Evolutionary conservation across 2,329 filamentous ascomycete genomes (phyloP).

Genomic region (Emericellopsis atlantica): DNA sequence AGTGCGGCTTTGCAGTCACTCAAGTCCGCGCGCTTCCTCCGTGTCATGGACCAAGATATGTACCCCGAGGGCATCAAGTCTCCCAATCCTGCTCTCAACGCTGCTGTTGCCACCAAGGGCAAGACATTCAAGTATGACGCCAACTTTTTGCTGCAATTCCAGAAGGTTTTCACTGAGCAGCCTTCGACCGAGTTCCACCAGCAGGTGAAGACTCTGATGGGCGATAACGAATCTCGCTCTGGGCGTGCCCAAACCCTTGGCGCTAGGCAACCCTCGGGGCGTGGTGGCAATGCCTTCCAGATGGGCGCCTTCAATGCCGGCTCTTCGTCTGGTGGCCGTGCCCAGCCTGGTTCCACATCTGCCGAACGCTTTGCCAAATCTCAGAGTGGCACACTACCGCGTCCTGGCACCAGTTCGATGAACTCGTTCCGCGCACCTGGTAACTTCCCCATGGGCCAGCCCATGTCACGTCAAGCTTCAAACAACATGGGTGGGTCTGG

Average conservation of each 20-base stretch:
- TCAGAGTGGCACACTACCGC: constrained; percentile 34
- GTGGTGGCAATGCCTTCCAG: constrained; percentile 32
- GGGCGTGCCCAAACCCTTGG: constrained; percentile 42
- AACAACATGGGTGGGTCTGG: constrained; percentile 53
- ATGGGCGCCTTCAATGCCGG: constrained; percentile 61
- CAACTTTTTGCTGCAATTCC: constrained; percentile 91
- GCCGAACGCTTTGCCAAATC: constrained; percentile 61
- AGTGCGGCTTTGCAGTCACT: constrained; percentile 89
- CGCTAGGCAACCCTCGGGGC: constrained; percentile 38
- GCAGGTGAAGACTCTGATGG: constrained; percentile 77
- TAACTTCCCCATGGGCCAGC: constrained; percentile 46
- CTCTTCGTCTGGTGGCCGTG: constrained; percentile 23
- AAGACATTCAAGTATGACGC: constrained; percentile 90
- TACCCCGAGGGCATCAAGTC: constrained; percentile 80
- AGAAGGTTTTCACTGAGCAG: constrained; percentile 92
- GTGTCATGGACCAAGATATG: constrained; percentile 62
- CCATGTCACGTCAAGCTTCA: constrained; percentile 55
- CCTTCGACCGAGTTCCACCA: constrained; percentile 87
- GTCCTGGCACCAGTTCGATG: constrained; percentile 27
- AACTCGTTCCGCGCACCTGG: constrained; percentile 32
- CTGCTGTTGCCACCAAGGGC: constrained; percentile 64
- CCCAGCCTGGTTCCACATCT: constrained; percentile 67
- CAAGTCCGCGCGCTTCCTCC: constrained; percentile 80
- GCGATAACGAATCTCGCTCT: constrained; percentile 56
- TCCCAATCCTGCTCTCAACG: constrained; percentile 84